These are phyloP conservation scores for Brachypodium distachyon DNA, from an alignment of 202 grass and related monocot genomes.

Conservation along the genomic window DNA sequence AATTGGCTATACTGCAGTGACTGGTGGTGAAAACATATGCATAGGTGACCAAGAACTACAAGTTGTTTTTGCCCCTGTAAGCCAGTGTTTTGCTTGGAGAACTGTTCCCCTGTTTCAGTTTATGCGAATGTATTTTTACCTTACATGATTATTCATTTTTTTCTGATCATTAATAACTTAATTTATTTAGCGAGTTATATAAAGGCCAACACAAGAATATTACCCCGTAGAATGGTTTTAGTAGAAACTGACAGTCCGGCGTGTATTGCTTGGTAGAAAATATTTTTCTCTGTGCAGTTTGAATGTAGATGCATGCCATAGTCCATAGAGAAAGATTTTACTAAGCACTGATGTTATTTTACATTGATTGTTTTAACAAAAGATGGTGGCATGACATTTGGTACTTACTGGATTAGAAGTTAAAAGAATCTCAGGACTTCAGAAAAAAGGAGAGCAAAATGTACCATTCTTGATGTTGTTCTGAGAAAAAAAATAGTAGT, in stretches of 20 bases:
- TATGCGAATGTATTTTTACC: background rate
- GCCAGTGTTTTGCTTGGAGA: constrained; percentile 2
- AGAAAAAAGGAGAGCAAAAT: background rate
- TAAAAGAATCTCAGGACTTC: background rate
- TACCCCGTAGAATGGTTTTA: background rate
- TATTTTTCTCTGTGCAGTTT: background rate
- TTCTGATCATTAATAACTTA: background rate
- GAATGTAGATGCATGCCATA: background rate
- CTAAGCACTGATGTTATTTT: background rate
- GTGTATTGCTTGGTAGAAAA: background rate
- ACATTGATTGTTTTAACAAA: background rate
- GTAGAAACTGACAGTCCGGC: background rate
- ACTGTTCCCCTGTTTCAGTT: background rate
- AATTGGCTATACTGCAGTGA: constrained; percentile 35
- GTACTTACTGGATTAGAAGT: background rate
- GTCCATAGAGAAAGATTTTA: background rate
- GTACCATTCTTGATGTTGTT: background rate
- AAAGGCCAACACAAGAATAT: background rate
- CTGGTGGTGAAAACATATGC: constrained; percentile 71
- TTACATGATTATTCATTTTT: constrained; percentile 6
- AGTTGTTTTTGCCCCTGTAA: constrained; percentile 83
- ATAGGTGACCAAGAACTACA: constrained; percentile 64
- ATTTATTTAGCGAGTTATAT: background rate
- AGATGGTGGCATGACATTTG: background rate
- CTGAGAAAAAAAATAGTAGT: background rate